phyloP scores from a whole-genome alignment of 305 asterid species.

The Fraxinus sp. region DNA sequence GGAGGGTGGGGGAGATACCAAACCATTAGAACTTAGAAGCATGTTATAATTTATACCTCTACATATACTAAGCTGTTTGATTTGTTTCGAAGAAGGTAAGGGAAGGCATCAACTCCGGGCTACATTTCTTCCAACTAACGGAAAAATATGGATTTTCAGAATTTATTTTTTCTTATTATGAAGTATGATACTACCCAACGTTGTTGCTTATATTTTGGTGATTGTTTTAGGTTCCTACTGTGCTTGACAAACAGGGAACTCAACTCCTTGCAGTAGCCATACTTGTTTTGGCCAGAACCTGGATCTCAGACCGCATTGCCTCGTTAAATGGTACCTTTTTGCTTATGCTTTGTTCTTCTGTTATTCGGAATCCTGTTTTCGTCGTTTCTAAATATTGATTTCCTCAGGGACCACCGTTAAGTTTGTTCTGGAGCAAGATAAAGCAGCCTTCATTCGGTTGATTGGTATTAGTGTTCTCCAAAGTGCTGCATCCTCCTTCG shows the following conservation, averaged over 20 bases:
- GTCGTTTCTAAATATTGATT: slow-evolving; percentile 23
- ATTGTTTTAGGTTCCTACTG: slow-evolving; percentile 75
- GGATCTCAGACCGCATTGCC: slow-evolving; percentile 97
- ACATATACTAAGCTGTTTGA: background rate
- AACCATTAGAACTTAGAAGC: background rate
- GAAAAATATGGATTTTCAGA: background rate
- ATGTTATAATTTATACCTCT: background rate
- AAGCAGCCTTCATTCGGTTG: slow-evolving; percentile 79
- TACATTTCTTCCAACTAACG: background rate
- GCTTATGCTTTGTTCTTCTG: slow-evolving; percentile 22
- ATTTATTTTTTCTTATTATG: background rate
- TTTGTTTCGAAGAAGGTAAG: background rate
- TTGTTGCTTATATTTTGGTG: slow-evolving; percentile 29
- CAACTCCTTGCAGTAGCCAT: slow-evolving; percentile 90
- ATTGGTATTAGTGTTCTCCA: slow-evolving; percentile 94
- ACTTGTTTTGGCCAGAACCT: slow-evolving; percentile 88
- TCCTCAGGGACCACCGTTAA: slow-evolving; percentile 91
- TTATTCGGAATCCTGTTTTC: slow-evolving; percentile 15
- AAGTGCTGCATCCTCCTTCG: slow-evolving; percentile 96
- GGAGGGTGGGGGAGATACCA: background rate
- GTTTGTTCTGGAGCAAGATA: slow-evolving; percentile 92
- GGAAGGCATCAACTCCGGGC: background rate
- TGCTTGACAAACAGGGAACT: slow-evolving; percentile 91
- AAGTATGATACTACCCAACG: slow-evolving; percentile 12
- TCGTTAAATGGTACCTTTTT: slow-evolving; percentile 74